A percentile compares a stretch with the other conserved stretches of the same genome.
Evolutionary conservation across 2,329 filamentous ascomycete genomes (phyloP).

Genomic region (Blumeriella jaapii): DNA sequence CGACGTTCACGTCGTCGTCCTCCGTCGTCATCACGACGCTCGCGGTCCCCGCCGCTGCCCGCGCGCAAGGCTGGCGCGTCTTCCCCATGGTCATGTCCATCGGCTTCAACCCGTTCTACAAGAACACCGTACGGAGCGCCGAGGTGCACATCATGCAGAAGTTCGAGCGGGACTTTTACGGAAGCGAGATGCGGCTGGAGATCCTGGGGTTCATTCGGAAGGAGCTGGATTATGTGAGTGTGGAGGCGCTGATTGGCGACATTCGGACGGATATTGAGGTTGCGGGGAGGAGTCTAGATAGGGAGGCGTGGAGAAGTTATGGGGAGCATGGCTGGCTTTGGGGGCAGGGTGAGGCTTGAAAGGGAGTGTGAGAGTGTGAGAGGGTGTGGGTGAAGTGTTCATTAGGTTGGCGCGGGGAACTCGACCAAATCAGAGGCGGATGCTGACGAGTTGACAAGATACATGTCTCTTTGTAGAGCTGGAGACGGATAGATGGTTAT

Average conservation of each 20-base stretch:
- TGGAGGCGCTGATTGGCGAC: constrained; percentile 55
- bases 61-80: constrained; percentile 32
- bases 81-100: constrained; percentile 90
- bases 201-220: constrained; percentile 81
- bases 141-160: constrained; percentile 81
- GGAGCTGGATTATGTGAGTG: constrained; percentile 76
- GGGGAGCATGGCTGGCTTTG: constrained; percentile 14
- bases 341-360: constrained; percentile 4
- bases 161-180: constrained; percentile 79
- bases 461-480: no score
- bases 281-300: constrained; percentile 57
- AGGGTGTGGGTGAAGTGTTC: not conserved
- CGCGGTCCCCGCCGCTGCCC: constrained; percentile 8
- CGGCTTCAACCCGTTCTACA: constrained; percentile 96
- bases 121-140: constrained; percentile 74
- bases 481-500: no score
- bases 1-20: constrained; percentile 8
- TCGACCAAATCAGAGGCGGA: no score
- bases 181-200: constrained; percentile 62
- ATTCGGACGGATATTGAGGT: constrained; percentile 85
- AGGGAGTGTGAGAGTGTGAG: not conserved
- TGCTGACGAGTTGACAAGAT: no score
- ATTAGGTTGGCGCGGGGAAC: no score
- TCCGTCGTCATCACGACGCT: constrained; percentile 15
- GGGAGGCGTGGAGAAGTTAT: constrained; percentile 42